Evolutionary conservation across 1,284 basidiomycete species (phyloP).

Genomic region (Fomitopsis palustris): DNA sequence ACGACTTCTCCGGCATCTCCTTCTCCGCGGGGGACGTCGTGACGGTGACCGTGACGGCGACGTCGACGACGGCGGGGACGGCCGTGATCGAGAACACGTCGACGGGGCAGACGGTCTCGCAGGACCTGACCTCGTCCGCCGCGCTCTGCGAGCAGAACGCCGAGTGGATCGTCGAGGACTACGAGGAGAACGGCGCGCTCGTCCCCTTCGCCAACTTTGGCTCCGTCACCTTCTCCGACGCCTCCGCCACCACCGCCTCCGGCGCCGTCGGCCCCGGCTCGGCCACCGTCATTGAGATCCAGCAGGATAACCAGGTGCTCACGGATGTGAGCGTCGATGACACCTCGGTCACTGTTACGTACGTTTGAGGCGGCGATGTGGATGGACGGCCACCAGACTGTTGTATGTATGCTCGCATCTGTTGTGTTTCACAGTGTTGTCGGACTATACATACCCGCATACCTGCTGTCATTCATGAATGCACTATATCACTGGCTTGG

Average conservation of each 20-base stretch:
- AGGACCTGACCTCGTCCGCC: slow-evolving; percentile 26
- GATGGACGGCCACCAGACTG: too few species aligned
- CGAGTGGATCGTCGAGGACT: slow-evolving; percentile 29
- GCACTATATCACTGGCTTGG: too few species aligned
- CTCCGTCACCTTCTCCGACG: not conserved
- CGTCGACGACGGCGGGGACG: slow-evolving; percentile 23
- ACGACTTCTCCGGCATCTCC: slow-evolving; percentile 31
- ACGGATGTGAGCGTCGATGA: slow-evolving; percentile 22
- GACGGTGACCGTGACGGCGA: slow-evolving; percentile 27
- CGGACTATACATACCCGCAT: too few species aligned
- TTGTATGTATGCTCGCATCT: too few species aligned
- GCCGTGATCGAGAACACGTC: slow-evolving; percentile 29
- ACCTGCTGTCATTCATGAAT: too few species aligned
- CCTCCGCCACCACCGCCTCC: not conserved
- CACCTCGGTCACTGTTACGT: slow-evolving; percentile 24
- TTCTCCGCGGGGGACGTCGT: slow-evolving; percentile 28
- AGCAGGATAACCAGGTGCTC: slow-evolving; percentile 25
- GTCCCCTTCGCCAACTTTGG: slow-evolving; percentile 37
- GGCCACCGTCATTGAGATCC: slow-evolving; percentile 29
- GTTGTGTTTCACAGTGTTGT: too few species aligned
- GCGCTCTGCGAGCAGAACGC: slow-evolving; percentile 29
- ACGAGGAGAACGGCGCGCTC: slow-evolving; percentile 24
- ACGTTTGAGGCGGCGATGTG: slow-evolving; percentile 5
- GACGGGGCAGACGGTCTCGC: slow-evolving; percentile 25
- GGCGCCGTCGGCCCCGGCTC: slow-evolving; percentile 29